Conservation (phyloP, 164 flowering plant genomes). For the Tinospora cordifolia region DNA sequence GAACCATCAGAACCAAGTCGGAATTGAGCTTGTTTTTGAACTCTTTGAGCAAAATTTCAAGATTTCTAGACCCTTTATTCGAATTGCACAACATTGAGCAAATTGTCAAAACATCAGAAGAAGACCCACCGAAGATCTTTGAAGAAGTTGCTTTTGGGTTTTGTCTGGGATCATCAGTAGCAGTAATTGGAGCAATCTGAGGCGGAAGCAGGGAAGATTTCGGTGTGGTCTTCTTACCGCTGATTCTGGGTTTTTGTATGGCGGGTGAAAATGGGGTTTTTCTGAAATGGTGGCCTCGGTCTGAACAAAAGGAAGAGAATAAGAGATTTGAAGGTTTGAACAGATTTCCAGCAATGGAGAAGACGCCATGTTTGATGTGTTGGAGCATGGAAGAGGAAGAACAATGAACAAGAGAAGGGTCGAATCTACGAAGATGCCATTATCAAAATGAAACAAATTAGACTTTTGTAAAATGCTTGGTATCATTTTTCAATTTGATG, state of each 20-base stretch:
- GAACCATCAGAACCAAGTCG: conserved; percentile 23
- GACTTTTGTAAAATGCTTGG: too few species aligned
- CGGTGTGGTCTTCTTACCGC: neutral
- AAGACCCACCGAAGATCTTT: neutral
- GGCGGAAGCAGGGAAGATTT: conserved; percentile 1
- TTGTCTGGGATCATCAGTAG: conserved; percentile 10
- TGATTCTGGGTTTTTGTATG: conserved; percentile 8
- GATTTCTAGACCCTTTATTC: conserved; percentile 1
- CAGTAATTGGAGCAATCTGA: conserved; percentile 3
- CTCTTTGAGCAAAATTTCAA: conserved; percentile 23
- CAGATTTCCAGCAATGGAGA: conserved; percentile 7
- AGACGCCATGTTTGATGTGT: conserved; percentile 15
- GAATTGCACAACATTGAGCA: conserved; percentile 24
- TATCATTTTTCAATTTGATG: too few species aligned
- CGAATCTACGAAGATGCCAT: too few species aligned
- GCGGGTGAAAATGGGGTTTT: neutral
- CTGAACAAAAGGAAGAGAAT: conserved; percentile 14
- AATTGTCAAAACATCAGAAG: conserved; percentile 16
- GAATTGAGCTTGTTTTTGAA: conserved; percentile 28
- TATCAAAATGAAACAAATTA: too few species aligned
- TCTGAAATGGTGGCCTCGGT: neutral
- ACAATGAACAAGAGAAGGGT: neutral
- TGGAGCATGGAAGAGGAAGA: conserved; percentile 12
- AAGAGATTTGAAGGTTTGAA: conserved; percentile 5
- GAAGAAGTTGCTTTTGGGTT: neutral